Evolutionary conservation across 192 early-diverging fungal species (phyloP).

Genomic region (Umbelopsis vinacea): DNA sequence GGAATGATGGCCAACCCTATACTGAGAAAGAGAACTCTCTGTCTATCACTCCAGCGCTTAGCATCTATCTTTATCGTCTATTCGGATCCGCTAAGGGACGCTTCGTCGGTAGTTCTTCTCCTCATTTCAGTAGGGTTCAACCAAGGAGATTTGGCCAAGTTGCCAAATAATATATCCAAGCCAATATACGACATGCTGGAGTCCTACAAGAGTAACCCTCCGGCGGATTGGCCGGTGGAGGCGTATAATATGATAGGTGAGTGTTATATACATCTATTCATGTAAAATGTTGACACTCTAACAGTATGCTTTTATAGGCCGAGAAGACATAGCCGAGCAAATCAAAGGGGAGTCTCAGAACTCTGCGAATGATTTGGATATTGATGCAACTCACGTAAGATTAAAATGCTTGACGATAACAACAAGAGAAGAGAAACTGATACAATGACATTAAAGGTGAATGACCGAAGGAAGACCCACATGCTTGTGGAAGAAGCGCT

Average conservation of each 20-base stretch:
- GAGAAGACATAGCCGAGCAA: slow-evolving; percentile 21
- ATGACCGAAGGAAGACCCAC: not conserved
- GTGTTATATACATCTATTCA: not conserved
- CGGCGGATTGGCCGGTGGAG: slow-evolving; percentile 2
- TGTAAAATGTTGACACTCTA: not conserved
- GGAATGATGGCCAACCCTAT: slow-evolving; percentile 16
- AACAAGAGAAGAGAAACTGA: not conserved
- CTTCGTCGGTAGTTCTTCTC: not conserved
- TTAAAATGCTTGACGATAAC: not conserved
- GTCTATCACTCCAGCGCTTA: not conserved
- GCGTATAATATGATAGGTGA: slow-evolving; percentile 23
- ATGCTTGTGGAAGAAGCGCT: slow-evolving; percentile 1
- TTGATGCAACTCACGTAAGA: not conserved
- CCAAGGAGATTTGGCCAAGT: not conserved
- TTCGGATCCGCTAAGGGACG: not conserved
- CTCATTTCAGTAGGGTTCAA: slow-evolving; percentile 5
- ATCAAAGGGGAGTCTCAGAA: not conserved
- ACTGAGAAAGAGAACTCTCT: not conserved
- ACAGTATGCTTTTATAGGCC: not conserved
- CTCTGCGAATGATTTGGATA: not conserved
- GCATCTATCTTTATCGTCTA: not conserved
- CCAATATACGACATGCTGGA: slow-evolving; percentile 3
- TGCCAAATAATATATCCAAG: not conserved
- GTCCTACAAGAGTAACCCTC: not conserved
- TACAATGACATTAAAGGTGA: not conserved